Evolutionary conservation across 2,329 filamentous ascomycete genomes (phyloP).

Genomic region (Teratosphaeria destructans): DNA sequence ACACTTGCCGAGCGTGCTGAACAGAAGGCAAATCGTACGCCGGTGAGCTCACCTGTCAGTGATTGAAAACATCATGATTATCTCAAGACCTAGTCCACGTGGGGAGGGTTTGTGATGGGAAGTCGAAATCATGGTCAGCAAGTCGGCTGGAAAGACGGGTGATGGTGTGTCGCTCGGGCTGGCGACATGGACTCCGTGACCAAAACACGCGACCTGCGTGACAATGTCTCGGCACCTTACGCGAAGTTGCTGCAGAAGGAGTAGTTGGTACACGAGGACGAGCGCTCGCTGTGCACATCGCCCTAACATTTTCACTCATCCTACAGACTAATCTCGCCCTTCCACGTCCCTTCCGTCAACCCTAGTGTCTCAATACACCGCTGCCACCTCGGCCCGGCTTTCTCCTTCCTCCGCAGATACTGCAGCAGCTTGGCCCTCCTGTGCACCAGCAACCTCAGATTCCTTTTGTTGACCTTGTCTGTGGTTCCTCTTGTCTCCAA

Average conservation of each 20-base stretch:
- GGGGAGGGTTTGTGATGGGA: too few species aligned
- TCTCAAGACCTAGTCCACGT: too few species aligned
- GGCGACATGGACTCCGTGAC: too few species aligned
- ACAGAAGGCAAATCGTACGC: too few species aligned
- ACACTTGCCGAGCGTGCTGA: too few species aligned
- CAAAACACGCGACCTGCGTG: neutral
- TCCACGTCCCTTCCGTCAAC: slow-evolving; percentile 78
- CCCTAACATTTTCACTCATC: neutral
- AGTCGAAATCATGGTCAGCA: too few species aligned
- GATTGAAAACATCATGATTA: too few species aligned
- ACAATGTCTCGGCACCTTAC: neutral
- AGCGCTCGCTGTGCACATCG: neutral
- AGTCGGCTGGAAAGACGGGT: too few species aligned
- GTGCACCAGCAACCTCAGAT: slow-evolving; percentile 76
- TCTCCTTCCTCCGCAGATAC: slow-evolving; percentile 82
- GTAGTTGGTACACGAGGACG: neutral
- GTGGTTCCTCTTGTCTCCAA: slow-evolving; percentile 62
- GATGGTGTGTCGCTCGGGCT: too few species aligned
- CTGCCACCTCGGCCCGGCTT: slow-evolving; percentile 82
- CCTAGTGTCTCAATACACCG: slow-evolving; percentile 76
- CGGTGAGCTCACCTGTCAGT: too few species aligned
- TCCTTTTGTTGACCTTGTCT: slow-evolving; percentile 91
- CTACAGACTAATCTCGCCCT: slow-evolving; percentile 73
- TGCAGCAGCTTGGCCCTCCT: slow-evolving; percentile 76
- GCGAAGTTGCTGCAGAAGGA: neutral